A percentile compares a stretch with the other conserved stretches of the same genome.
Evolutionary conservation across 345 rosid genomes (phyloP).

Genomic region (Acer yangbiense): DNA sequence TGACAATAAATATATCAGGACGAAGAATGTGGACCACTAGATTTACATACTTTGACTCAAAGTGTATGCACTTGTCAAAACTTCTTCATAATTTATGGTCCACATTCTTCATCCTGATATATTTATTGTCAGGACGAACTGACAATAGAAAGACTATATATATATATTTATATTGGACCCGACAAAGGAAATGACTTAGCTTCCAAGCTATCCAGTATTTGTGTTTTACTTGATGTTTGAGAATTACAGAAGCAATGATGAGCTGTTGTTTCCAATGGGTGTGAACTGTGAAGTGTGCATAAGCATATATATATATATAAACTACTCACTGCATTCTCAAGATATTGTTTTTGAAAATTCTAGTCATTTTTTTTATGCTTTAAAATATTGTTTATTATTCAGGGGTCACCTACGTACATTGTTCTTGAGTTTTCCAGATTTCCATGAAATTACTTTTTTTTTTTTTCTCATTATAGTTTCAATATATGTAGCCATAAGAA

Average conservation of each 20-base stretch:
- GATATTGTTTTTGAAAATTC: not conserved
- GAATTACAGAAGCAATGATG: conserved; percentile 10
- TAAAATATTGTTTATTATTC: not conserved
- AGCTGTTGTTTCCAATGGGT: conserved; percentile 3
- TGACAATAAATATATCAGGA: too few species aligned
- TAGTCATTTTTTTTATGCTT: not conserved
- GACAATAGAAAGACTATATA: too few species aligned
- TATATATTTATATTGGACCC: not conserved
- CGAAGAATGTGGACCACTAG: too few species aligned
- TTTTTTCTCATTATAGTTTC: not conserved
- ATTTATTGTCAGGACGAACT: too few species aligned
- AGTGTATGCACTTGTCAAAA: too few species aligned
- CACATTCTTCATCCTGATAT: too few species aligned
- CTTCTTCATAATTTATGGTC: too few species aligned
- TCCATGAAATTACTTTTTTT: not conserved
- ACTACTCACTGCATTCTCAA: not conserved
- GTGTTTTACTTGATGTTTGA: not conserved
- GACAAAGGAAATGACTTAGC: not conserved
- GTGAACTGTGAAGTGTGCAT: not conserved
- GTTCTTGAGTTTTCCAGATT: not conserved
- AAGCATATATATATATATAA: not conserved
- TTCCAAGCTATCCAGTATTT: not conserved
- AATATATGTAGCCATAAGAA: not conserved
- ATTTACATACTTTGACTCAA: too few species aligned
- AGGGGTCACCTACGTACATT: not conserved